Percentiles rank a stretch among this genome's conserved stretches.
Conservation (phyloP, 2,329 filamentous ascomycete genomes). For the Hypoxylon sp. region DNA sequence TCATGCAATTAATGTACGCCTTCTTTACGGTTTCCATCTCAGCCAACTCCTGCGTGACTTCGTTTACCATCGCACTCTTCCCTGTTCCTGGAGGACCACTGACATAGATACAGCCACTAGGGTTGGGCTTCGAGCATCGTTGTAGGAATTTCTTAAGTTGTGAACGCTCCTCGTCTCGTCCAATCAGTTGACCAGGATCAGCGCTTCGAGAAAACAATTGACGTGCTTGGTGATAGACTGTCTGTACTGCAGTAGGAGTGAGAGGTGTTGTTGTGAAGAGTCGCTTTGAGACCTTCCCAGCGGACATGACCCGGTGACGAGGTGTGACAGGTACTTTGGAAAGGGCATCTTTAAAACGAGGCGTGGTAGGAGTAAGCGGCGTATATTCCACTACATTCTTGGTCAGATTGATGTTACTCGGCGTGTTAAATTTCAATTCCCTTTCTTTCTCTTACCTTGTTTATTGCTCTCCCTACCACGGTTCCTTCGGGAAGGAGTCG, state of each 20-base stretch:
- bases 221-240: slow-evolving; percentile 88
- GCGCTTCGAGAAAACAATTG: slow-evolving; percentile 88
- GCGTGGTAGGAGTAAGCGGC: slow-evolving; percentile 78
- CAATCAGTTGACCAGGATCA: slow-evolving; percentile 80
- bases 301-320: slow-evolving; percentile 84
- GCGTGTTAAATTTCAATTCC: background rate
- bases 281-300: slow-evolving; percentile 81
- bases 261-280: slow-evolving; percentile 82
- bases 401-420: slow-evolving; percentile 27
- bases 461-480: slow-evolving; percentile 35
- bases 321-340: slow-evolving; percentile 82
- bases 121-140: slow-evolving; percentile 70
- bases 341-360: slow-evolving; percentile 84
- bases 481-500: slow-evolving; percentile 44
- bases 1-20: slow-evolving; percentile 96
- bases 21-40: slow-evolving; percentile 71
- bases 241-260: slow-evolving; percentile 77
- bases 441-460: slow-evolving; percentile 42
- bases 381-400: slow-evolving; percentile 56
- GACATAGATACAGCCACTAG: slow-evolving; percentile 89
- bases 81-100: slow-evolving; percentile 96
- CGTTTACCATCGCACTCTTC: slow-evolving; percentile 92
- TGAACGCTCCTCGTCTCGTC: slow-evolving; percentile 77
- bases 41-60: slow-evolving; percentile 76
- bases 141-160: slow-evolving; percentile 80